Percentiles rank a stretch among this genome's conserved stretches.
These are phyloP conservation scores for Candida sakaeoensis DNA, from an alignment of 805 yeast species.

Conservation along the genomic window DNA sequence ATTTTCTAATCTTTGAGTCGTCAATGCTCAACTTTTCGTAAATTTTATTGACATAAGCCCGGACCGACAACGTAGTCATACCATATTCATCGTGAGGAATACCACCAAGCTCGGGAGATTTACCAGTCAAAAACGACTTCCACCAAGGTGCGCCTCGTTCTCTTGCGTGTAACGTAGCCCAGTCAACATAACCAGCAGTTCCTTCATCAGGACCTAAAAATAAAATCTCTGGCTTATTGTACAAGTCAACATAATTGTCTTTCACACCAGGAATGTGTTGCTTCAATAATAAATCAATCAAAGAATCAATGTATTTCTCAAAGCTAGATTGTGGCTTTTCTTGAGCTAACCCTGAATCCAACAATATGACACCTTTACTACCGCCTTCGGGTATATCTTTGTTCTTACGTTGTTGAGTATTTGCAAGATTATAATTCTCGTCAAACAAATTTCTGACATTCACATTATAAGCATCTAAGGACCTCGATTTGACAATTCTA, in stretches of 20 bases:
- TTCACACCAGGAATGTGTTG: constrained; percentile 70
- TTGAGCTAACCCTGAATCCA: constrained; percentile 75
- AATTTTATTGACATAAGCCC: constrained; percentile 85
- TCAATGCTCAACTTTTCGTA: constrained; percentile 74
- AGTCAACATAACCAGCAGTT: constrained; percentile 90
- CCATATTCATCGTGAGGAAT: constrained; percentile 98
- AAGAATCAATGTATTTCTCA: constrained; percentile 87
- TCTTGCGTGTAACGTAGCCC: constrained; percentile 96
- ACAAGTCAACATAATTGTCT: constrained; percentile 80
- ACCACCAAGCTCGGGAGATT: constrained; percentile 88
- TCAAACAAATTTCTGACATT: constrained; percentile 89
- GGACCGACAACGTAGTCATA: constrained; percentile 93
- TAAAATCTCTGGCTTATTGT: constrained; percentile 81
- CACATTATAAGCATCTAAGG: constrained; percentile 76
- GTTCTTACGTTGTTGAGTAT: constrained; percentile 94
- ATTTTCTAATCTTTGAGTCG: constrained; percentile 57
- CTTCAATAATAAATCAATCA: constrained; percentile 74
- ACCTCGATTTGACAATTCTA: constrained; percentile 86
- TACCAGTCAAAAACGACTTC: constrained; percentile 98
- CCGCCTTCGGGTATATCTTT: constrained; percentile 99
- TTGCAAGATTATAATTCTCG: constrained; percentile 93
- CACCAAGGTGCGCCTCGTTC: constrained; percentile 94
- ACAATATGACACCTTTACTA: constrained; percentile 90
- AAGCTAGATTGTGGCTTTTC: constrained; percentile 80
- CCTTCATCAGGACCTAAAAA: constrained; percentile 99